A percentile compares a stretch with the other conserved stretches of the same genome.
Conservation (phyloP, 2,329 filamentous ascomycete species). For the Allantophomopsis cytisporea region DNA sequence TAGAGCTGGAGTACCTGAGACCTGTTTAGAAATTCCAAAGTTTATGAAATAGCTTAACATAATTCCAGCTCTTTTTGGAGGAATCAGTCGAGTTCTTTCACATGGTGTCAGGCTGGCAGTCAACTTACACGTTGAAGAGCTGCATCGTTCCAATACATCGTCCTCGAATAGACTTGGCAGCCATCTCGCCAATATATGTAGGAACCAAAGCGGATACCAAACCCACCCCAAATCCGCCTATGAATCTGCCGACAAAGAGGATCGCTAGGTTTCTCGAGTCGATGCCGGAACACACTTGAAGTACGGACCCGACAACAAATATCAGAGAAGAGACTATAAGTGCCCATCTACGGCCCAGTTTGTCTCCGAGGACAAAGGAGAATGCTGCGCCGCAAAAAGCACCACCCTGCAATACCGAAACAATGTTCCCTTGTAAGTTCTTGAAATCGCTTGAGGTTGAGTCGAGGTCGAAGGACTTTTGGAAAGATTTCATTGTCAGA, state of each 20-base stretch:
- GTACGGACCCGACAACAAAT: conserved; percentile 15
- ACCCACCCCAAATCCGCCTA: conserved; percentile 5
- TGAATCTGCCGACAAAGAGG: conserved; percentile 4
- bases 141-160: conserved; percentile 6
- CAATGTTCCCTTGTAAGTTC: conserved; percentile 25
- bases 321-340: conserved; percentile 23
- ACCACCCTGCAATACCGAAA: conserved; percentile 16
- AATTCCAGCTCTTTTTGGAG: conserved; percentile 10
- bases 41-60: conserved; percentile 22
- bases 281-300: conserved; percentile 1
- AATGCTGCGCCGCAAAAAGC: conserved; percentile 13
- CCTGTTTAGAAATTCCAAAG: conserved; percentile 18
- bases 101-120: no score
- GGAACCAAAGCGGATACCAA: conserved; percentile 5
- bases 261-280: background rate
- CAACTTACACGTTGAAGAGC: conserved; percentile 6
- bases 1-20: conserved; percentile 9
- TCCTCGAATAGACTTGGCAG: conserved; percentile 4
- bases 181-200: conserved; percentile 6
- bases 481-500: background rate
- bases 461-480: background rate
- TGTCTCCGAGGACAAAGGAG: conserved; percentile 24
- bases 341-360: conserved; percentile 25
- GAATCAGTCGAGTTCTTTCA: background rate
- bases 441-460: background rate